Evolutionary conservation across 2,329 filamentous ascomycete species (phyloP).

Genomic region (Paecilomyces formosus): DNA sequence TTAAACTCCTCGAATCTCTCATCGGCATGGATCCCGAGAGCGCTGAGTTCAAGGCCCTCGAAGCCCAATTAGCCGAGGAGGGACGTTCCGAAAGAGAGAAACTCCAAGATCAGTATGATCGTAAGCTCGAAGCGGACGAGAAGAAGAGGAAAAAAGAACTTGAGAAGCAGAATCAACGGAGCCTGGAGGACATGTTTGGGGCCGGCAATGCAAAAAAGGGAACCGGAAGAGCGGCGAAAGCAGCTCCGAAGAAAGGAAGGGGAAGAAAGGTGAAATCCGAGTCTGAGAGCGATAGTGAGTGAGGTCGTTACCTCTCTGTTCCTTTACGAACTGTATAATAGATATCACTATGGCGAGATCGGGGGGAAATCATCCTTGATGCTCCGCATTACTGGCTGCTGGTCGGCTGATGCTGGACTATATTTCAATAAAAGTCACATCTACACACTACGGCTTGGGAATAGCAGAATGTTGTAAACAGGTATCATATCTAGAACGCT

Average conservation of each 20-base stretch:
- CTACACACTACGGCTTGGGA: background rate
- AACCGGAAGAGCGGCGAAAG: constrained; percentile 6
- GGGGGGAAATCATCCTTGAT: background rate
- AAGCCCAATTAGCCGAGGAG: constrained; percentile 56
- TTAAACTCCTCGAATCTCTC: constrained; percentile 84
- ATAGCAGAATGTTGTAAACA: background rate
- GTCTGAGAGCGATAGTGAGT: background rate
- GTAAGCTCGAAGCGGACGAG: constrained; percentile 56
- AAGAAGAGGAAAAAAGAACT: constrained; percentile 43
- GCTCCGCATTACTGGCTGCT: background rate
- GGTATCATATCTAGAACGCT: background rate
- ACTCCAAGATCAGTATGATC: constrained; percentile 71
- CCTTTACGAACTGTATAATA: background rate
- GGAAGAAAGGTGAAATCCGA: background rate
- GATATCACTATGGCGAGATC: background rate
- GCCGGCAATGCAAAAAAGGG: constrained; percentile 19
- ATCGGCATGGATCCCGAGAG: constrained; percentile 74
- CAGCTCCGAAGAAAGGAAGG: constrained; percentile 4
- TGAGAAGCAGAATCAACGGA: constrained; percentile 33
- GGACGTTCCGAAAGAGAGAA: constrained; percentile 67
- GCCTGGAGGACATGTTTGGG: constrained; percentile 23
- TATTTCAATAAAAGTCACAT: background rate
- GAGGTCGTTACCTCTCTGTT: background rate
- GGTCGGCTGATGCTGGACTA: background rate
- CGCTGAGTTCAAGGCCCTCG: constrained; percentile 63